Evolutionary conservation across 176 grass and related monocot species (phyloP), one percentile per base, ranked within the genome.

Genomic region (Leersia perrieri): DNA sequence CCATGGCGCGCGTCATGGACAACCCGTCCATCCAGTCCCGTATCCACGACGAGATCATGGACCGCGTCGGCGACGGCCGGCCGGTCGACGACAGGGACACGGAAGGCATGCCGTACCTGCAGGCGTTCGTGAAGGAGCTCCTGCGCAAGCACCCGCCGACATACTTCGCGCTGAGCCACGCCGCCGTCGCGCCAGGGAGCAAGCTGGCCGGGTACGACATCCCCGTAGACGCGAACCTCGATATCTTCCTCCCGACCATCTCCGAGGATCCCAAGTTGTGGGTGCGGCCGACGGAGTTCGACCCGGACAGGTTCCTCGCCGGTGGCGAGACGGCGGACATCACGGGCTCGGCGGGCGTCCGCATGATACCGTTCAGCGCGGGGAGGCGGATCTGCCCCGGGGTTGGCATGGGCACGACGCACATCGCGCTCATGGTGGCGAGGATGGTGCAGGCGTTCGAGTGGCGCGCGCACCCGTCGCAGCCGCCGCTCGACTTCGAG

Each of bases 91-190:
- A 94, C 79, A 90, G 27, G 72, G 89, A 97, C 84, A 90, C 73
- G 9, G 94, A 97, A 1, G 81, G 27, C 47, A 97, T 97, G 94
- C 87, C 83, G 53, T 97, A 88, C 77, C 74, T 97, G 4, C 92
- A 92, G 92, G 94, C 94, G 23, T 97, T 97, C 79, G 94, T 97
- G 12, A 97, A 97, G 89, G 94, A 97, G 85, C 94, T 97, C n/a
- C 88, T 97, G 23, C 66, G 94, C 20, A 92, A 92, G 88, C 94
- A 97, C 80, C 94, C 94, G 42, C 94, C 94, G 0, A 97, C 94
- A 2, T 90, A 97, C 87, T 97, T 97, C 80, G 82, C 94, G 42
- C 85, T 97, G 38, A 94, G 92, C 64, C 94, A 97, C 81, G 92
- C 90, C 10, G 89, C 94, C 18, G 63, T 87, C 3, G 69, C 85